phyloP scores from a whole-genome alignment of 1,284 basidiomycete genomes.

The Ustilago tritici region DNA sequence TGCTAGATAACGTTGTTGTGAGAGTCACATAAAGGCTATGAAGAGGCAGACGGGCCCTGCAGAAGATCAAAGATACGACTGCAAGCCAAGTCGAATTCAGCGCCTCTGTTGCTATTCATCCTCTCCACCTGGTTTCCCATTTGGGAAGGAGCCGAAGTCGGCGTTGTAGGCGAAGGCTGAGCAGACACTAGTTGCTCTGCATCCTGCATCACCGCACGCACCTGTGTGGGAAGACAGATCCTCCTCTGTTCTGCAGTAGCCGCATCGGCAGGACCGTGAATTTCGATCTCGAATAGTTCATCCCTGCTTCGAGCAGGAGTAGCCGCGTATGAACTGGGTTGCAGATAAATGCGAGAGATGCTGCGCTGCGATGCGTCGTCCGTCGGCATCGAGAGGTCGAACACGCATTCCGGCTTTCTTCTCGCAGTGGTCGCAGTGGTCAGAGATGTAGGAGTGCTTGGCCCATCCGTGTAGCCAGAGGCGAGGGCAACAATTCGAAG shows the following conservation, averaged over 20 bases:
- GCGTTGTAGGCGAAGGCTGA: not conserved
- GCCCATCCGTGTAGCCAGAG: slow-evolving; percentile 8
- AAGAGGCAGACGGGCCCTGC: not conserved
- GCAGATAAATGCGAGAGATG: slow-evolving; percentile 27
- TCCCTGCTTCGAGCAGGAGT: slow-evolving; percentile 25
- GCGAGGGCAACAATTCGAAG: slow-evolving; percentile 46
- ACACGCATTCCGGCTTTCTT: slow-evolving; percentile 31
- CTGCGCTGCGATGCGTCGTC: slow-evolving; percentile 2
- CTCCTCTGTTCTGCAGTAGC: slow-evolving; percentile 5
- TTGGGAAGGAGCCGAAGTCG: slow-evolving; percentile 1
- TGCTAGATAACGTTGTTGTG: not conserved
- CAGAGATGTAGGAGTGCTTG: not conserved
- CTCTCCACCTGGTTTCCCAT: not conserved
- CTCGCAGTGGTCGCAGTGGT: not conserved
- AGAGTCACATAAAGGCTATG: not conserved
- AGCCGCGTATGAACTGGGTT: slow-evolving; percentile 27
- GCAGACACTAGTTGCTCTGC: slow-evolving; percentile 17
- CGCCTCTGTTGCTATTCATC: not conserved
- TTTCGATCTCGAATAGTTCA: slow-evolving; percentile 39
- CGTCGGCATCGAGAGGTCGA: slow-evolving; percentile 29
- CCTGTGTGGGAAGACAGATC: slow-evolving; percentile 23
- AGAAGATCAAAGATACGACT: slow-evolving; percentile 23
- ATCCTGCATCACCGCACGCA: slow-evolving; percentile 27
- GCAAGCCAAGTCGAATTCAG: slow-evolving; percentile 1
- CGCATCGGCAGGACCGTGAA: slow-evolving; percentile 19